phyloP scores from a whole-genome alignment of 495 filamentous ascomycete genomes.

The Penicillium longicatenatum region DNA sequence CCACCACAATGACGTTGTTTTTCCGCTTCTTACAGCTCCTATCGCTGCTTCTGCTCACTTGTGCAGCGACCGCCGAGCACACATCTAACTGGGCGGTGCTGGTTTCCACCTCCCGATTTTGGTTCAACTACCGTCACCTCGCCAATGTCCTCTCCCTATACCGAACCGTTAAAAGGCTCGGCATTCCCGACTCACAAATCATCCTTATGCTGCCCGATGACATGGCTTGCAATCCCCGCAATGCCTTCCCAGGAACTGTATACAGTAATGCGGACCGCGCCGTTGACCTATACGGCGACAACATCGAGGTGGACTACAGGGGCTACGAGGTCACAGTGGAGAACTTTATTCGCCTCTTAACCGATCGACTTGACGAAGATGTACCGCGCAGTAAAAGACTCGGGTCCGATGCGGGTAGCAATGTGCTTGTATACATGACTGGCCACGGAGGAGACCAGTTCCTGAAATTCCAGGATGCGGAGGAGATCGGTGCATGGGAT shows the following conservation, averaged over 20 bases:
- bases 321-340: constrained; percentile 99
- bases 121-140: constrained; percentile 99
- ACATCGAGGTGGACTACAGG: constrained; percentile 98
- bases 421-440: constrained; percentile 98
- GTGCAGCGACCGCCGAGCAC: constrained; percentile 66
- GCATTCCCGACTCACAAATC: constrained; percentile 98
- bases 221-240: constrained; percentile 98
- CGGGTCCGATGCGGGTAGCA: constrained; percentile 89
- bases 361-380: constrained; percentile 88
- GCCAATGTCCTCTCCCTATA: constrained; percentile 98
- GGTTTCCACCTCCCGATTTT: constrained; percentile 97
- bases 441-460: constrained; percentile 99
- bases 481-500: constrained; percentile 96
- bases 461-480: constrained; percentile 95
- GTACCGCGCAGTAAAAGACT: constrained; percentile 92
- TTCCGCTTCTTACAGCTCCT: constrained; percentile 37
- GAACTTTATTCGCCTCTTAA: constrained; percentile 95
- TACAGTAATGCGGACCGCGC: constrained; percentile 97
- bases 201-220: constrained; percentile 99
- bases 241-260: constrained; percentile 95
- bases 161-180: constrained; percentile 95
- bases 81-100: constrained; percentile 99
- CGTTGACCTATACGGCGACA: constrained; percentile 95
- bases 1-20: constrained; percentile 29
- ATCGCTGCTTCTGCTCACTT: constrained; percentile 44